phyloP scores from a whole-genome alignment of 768 basidiomycete species.

The Rhodotorula paludigena region DNA sequence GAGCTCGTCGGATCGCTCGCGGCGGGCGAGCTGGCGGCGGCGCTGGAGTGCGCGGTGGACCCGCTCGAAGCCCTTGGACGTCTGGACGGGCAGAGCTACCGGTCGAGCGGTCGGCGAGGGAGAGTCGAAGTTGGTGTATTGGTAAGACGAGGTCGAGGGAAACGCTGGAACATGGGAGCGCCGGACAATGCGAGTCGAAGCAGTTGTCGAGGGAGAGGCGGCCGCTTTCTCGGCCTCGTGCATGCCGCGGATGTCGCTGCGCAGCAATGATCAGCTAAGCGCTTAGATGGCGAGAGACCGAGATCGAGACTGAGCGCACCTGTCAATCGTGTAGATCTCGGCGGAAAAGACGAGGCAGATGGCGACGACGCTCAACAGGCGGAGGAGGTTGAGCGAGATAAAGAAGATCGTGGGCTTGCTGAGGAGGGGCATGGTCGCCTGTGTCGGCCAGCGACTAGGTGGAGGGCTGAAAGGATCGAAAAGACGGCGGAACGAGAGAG shows the following conservation, averaged over 20 bases:
- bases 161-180: background rate
- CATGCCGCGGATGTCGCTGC: slow-evolving; percentile 22
- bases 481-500: background rate
- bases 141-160: background rate
- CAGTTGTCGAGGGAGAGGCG: background rate
- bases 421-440: slow-evolving; percentile 5
- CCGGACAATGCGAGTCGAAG: slow-evolving; percentile 8
- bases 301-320: background rate
- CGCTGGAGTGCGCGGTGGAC: background rate
- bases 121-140: background rate
- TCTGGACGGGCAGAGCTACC: background rate
- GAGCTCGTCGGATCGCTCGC: background rate
- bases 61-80: background rate
- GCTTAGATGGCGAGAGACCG: too few relatives aligned
- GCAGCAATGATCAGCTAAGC: background rate
- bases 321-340: slow-evolving; percentile 26
- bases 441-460: background rate
- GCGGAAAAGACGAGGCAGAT: slow-evolving; percentile 26
- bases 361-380: slow-evolving; percentile 23
- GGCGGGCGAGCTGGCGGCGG: background rate
- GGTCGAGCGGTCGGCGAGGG: background rate
- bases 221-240: background rate
- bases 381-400: slow-evolving; percentile 24
- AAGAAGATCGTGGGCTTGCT: slow-evolving; percentile 24
- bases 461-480: too few relatives aligned